Base-by-base conservation (phyloP, 2,329 filamentous ascomycete species). In the Escovopsis sp. region DNA sequence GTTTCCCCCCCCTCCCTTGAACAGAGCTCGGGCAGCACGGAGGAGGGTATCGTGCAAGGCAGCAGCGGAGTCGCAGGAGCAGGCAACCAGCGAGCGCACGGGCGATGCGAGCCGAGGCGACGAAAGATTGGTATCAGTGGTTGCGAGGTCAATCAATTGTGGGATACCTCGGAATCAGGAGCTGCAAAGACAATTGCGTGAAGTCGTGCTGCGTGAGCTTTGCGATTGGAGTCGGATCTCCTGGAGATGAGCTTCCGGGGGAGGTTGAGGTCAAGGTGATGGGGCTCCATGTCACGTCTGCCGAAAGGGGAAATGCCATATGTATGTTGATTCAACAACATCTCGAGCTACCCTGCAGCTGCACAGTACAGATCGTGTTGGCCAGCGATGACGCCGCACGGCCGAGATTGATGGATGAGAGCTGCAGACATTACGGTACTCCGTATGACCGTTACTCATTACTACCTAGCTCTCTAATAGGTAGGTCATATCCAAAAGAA, bases 171-270 rank as follows among this genome's bases (percentile, higher is more conserved):
- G 30, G 37, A 33, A 30, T 40, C 46, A 45, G 48, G 45, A 42
- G 45, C 41, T 42, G 53, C 55, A 53, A 57, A 65, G 61, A 64
- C 64, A 65, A 23, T 6, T 23, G 23, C 23, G 23, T 23, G 4
- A 23, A 6, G 23, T 15, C 15, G 15, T 15, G 23, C 6, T 23
- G 23, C 23, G 23, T 23, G 23, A 23, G 23, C 23, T 57, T 52
- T 52, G 51, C 35, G 35, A 44, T 40, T 40, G 44, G 38, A 36
- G 37, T 40, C 26, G 18, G 15, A 12, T 23, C 36, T 46, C 44
- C 28, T 44, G 44, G 40, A 38, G 40, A 26, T 42, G 19, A 39
- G 38, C 23, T 23, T 42, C 45, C 23, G 38, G 40, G 38, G 15
- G 41, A 40, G 44, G 42, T 37, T 36, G 33, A 35, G 37, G 26